Conservation (phyloP, 306 rosid genomes). For the Prosopis cineraria region DNA sequence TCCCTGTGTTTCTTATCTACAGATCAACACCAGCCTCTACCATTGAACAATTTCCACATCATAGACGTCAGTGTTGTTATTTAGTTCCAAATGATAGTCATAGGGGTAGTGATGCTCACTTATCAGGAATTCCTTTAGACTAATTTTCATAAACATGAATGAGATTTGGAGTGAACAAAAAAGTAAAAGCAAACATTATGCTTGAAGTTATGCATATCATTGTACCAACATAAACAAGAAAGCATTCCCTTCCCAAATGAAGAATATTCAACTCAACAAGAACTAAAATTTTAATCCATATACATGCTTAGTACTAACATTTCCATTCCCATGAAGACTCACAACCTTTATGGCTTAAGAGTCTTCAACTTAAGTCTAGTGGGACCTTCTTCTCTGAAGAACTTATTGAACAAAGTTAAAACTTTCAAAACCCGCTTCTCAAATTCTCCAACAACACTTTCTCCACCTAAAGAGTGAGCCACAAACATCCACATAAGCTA, state of each 20-base stretch:
- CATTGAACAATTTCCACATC: no score
- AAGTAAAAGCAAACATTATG: slow-evolving; percentile 7
- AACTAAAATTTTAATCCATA: background rate
- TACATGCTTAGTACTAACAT: background rate
- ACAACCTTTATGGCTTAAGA: no score
- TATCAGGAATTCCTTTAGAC: background rate
- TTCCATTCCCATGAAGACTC: background rate
- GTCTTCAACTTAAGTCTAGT: no score
- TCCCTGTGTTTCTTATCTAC: no score
- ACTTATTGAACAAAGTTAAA: no score
- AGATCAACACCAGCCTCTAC: no score
- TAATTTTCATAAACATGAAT: background rate
- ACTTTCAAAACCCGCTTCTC: no score
- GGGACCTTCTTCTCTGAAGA: no score
- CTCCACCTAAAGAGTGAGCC: no score
- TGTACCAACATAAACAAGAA: background rate
- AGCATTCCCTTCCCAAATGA: background rate
- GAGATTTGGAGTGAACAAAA: background rate
- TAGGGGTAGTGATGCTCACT: background rate
- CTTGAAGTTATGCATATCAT: background rate
- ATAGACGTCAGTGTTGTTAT: no score
- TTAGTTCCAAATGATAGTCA: background rate
- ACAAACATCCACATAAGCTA: no score
- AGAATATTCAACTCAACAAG: background rate
- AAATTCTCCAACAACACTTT: no score